Evolutionary conservation across 2,329 filamentous ascomycete species (phyloP), one percentile per base, ranked within the genome.

Genomic region (Orbilia javanica): DNA sequence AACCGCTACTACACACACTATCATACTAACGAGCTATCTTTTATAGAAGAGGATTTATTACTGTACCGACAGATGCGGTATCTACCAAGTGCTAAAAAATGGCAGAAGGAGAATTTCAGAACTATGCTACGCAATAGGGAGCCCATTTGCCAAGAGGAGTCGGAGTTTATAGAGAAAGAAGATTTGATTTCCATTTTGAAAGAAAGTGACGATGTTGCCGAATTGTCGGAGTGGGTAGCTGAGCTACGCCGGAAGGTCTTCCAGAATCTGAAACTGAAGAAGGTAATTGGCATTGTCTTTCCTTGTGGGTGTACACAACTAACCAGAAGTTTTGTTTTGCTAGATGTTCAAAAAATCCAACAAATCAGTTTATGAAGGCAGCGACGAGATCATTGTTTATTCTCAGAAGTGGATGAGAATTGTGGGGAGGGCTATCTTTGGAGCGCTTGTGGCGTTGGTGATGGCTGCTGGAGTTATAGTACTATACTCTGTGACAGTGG

Each of bases 41-140:
- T n/a, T 15, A 13, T 36, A 74, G 70, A 74, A 31, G 44, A 74
- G 34, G 63, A 74, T 53, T 5, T 74, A 15, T 20, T 74, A n/a
- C 22, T 74, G 13, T 74, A 74, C 31, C 39, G 63, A n/a, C 70
- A 74, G 36, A 63, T 74, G 44, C 15, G 50, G 18, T 31, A 52
- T 1, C 22, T 74, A 15, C 63, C 70, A 10, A 62, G 34, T 22
- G 52, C 70, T 8, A 25, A 55, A 44, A 63, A 68, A 18, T 62
- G 63, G 53, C 70, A 74, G 34, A 74, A 55, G 20, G 42, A 46
- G 18, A 74, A 74, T 20, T 68, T 67, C 20, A 36, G 36, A 29
- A 34, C 22, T 2, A 4, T 68, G 8, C 31, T 74, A 31, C 1
- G 55, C 8, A 67, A 68, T 34, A 39, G 63, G 11, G 15, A 50